A percentile compares a stretch with the other conserved stretches of the same genome.
phyloP scores from a whole-genome alignment of 2,329 filamentous ascomycete genomes.

The Allantophomopsis cytisporea region DNA sequence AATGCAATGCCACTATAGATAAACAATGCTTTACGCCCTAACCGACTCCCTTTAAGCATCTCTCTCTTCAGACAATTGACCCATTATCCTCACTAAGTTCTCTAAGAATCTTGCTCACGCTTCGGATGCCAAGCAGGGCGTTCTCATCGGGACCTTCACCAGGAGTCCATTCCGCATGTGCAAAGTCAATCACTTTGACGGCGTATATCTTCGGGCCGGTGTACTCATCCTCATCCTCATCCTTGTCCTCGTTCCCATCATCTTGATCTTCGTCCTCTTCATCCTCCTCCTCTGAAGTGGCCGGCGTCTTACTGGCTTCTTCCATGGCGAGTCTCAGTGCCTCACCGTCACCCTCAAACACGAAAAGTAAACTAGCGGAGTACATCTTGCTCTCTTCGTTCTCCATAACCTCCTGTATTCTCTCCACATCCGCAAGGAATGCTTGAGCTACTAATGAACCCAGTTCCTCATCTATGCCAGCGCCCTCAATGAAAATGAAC shows the following conservation, averaged over 20 bases:
- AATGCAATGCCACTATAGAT: too few species aligned
- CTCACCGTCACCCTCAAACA: conserved; percentile 49
- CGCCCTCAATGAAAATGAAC: conserved; percentile 43
- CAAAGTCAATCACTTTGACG: conserved; percentile 92
- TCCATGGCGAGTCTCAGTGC: conserved; percentile 27
- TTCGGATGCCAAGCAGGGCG: conserved; percentile 59
- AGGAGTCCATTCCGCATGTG: conserved; percentile 71
- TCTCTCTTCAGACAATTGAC: too few species aligned
- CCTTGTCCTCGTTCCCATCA: conserved; percentile 28
- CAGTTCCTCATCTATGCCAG: conserved; percentile 44
- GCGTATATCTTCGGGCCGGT: conserved; percentile 53
- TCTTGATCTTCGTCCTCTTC: conserved; percentile 25
- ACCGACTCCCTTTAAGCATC: too few species aligned
- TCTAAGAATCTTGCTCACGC: conserved; percentile 56
- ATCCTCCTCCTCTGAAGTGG: conserved; percentile 10
- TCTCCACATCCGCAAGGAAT: conserved; percentile 38
- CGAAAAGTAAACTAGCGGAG: conserved; percentile 39
- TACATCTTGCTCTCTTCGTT: conserved; percentile 49
- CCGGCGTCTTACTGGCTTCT: conserved; percentile 15
- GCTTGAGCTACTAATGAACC: conserved; percentile 38
- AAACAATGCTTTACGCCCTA: too few species aligned
- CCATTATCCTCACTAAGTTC: conserved; percentile 20
- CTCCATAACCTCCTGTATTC: conserved; percentile 37
- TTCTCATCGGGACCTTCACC: conserved; percentile 83
- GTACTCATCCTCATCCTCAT: conserved; percentile 40